Evolutionary conservation across 495 filamentous ascomycete genomes (phyloP), one percentile per base, ranked within the genome.

Genomic region (Penicillium verhagenii): DNA sequence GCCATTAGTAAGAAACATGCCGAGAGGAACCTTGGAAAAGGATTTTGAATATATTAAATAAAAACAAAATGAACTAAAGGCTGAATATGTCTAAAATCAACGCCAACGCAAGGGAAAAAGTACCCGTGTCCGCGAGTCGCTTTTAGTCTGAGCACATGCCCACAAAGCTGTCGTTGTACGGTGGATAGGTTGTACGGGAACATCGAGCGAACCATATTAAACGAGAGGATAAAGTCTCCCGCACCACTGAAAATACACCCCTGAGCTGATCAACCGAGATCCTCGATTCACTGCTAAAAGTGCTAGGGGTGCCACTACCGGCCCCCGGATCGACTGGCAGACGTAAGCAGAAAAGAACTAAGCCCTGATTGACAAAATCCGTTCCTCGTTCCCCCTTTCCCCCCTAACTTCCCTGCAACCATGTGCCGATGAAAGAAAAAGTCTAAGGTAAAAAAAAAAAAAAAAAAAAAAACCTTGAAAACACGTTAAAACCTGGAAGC

Each of bases 181-280:
- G 10, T 28, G 9, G n/a, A 25, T 14, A 31, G 9, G 28, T 31
- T 11, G 28, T 31, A 31, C 28, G 28, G 28, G 28, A 31, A 31
- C 28, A 31, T 8, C 28, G 28, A n/a, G 43, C 44, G 42, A 55
- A 47, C 59, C 45, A 59, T 51, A 50, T 38, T 40, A 50, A 43
- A 20, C 19, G 31, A 35, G 33, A 24, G 29, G 40, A 46, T 19
- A 61, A 35, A 11, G 50, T 39, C 23, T 38, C 31, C 43, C 21
- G 21, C 47, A 10, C 33, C 39, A 53, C 52, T 28, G 7, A n/a
- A n/a, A n/a, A 40, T 6, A 7, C 10, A 68, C 63, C 67, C 69
- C 71, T 73, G 71, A 69, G 65, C 65, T 59, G 65, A 73, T 73
- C 70, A 71, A 58, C 64, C 63, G 57, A 63, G 64, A 58, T 60